phyloP scores from a whole-genome alignment of 257 asterid genomes.

The Solanum peruvianum region DNA sequence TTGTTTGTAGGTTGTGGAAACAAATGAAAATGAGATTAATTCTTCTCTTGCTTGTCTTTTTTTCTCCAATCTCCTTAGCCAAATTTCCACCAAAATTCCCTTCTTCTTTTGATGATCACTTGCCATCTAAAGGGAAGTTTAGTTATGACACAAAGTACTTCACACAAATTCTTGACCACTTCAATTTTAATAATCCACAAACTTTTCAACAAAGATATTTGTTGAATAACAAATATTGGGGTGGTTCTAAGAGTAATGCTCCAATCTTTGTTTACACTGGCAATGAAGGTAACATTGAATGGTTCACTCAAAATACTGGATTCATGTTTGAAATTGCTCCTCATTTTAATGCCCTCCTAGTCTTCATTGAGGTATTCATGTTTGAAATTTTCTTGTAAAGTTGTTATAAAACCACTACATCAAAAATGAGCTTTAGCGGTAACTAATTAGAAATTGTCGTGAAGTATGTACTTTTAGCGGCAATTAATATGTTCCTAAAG shows the following conservation, averaged over 20 bases:
- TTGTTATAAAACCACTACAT: background rate
- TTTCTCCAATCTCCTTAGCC: slow-evolving; percentile 1
- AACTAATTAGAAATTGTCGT: too few relatives aligned
- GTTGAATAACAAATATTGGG: slow-evolving; percentile 57
- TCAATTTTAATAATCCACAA: slow-evolving; percentile 49
- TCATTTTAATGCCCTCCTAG: slow-evolving; percentile 49
- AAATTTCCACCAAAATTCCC: slow-evolving; percentile 25
- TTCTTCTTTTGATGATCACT: slow-evolving; percentile 4
- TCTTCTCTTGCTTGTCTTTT: background rate
- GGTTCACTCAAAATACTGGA: slow-evolving; percentile 90
- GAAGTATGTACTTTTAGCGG: too few relatives aligned
- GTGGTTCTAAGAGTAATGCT: slow-evolving; percentile 41
- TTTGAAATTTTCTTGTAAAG: too few relatives aligned
- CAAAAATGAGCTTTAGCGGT: too few relatives aligned
- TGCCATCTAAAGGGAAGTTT: background rate
- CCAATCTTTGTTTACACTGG: slow-evolving; percentile 95
- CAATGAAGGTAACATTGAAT: slow-evolving; percentile 82
- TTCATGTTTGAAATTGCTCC: slow-evolving; percentile 84
- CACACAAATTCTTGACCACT: slow-evolving; percentile 82
- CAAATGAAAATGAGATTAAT: slow-evolving; percentile 20
- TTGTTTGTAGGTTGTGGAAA: background rate
- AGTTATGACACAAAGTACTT: slow-evolving; percentile 37
- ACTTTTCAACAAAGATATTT: slow-evolving; percentile 77
- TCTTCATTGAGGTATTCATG: slow-evolving; percentile 64
- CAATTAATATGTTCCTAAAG: too few relatives aligned